Evolutionary conservation across 495 filamentous ascomycete species (phyloP).

Genomic region (Aeminium ludgeri): DNA sequence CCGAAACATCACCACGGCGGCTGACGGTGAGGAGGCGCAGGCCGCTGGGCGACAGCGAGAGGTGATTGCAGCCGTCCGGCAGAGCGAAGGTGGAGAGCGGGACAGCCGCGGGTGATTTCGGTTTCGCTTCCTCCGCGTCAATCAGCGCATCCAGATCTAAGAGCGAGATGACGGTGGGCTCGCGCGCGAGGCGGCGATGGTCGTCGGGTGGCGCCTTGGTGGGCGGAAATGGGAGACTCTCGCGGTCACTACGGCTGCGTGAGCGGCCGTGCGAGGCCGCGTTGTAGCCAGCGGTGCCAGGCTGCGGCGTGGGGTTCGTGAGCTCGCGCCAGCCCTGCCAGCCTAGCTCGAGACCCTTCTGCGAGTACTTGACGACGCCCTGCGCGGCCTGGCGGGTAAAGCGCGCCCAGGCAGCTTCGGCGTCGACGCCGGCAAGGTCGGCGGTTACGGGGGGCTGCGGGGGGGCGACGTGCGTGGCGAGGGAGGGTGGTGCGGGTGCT

Average conservation of each 20-base stretch:
- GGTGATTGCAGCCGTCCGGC: constrained; percentile 72
- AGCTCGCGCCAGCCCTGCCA: constrained; percentile 79
- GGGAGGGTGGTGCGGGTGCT: constrained; percentile 41
- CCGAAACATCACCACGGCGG: constrained; percentile 79
- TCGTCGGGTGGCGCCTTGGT: constrained; percentile 38
- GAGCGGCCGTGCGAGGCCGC: constrained; percentile 14
- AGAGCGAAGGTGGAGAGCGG: constrained; percentile 67
- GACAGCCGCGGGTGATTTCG: constrained; percentile 31
- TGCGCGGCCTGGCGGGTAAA: constrained; percentile 77
- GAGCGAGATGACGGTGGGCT: constrained; percentile 69
- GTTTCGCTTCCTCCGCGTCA: constrained; percentile 24
- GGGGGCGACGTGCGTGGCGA: constrained; percentile 54
- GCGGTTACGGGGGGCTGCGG: constrained; percentile 59
- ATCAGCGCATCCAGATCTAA: constrained; percentile 56
- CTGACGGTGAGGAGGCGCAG: constrained; percentile 74
- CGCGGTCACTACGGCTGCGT: constrained; percentile 11
- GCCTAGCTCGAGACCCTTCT: constrained; percentile 45
- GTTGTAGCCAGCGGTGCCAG: constrained; percentile 12
- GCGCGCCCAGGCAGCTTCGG: constrained; percentile 68
- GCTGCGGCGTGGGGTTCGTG: constrained; percentile 47
- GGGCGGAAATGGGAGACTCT: constrained; percentile 59
- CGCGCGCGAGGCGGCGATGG: constrained; percentile 29
- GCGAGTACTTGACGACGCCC: constrained; percentile 53
- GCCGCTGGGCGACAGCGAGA: constrained; percentile 77
- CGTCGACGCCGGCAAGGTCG: constrained; percentile 58